Conservation (phyloP, 2,329 filamentous ascomycete genomes). For the Aspergillus terreus region DNA sequence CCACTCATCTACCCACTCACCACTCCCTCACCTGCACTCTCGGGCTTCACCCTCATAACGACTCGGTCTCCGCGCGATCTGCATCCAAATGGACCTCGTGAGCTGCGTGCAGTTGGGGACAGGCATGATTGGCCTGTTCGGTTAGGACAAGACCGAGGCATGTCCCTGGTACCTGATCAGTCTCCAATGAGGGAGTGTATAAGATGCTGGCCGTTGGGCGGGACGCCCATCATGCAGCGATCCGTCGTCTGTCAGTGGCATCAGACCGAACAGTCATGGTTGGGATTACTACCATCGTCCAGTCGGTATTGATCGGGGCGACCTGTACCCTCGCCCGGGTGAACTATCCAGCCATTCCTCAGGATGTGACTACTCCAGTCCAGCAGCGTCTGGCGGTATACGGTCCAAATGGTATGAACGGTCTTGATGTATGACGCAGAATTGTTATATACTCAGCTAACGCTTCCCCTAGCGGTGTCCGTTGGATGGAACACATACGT, state of each 20-base stretch:
- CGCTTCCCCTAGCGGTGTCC: slow-evolving; percentile 41
- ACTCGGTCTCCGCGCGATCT: not conserved
- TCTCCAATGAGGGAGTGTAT: no score
- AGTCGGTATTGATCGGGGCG: not conserved
- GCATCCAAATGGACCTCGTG: not conserved
- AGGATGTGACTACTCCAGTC: slow-evolving; percentile 51
- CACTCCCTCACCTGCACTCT: no score
- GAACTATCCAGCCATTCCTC: slow-evolving; percentile 46
- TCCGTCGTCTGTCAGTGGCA: not conserved
- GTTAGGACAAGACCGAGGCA: not conserved
- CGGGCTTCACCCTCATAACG: not conserved
- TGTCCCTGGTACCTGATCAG: no score
- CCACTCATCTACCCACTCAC: no score
- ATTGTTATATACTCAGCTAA: not conserved
- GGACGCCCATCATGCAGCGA: not conserved
- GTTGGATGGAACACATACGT: slow-evolving; percentile 58
- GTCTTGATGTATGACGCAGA: no score
- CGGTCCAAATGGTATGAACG: slow-evolving; percentile 44
- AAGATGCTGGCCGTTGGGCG: not conserved
- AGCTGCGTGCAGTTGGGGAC: not conserved
- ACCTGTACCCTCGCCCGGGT: slow-evolving; percentile 21
- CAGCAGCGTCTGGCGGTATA: slow-evolving; percentile 54
- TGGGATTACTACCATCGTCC: not conserved
- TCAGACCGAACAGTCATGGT: slow-evolving; percentile 2
- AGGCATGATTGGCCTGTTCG: not conserved